Base-by-base conservation (phyloP, 2,329 filamentous ascomycete genomes). In the Pseudogymnoascus sp. region DNA sequence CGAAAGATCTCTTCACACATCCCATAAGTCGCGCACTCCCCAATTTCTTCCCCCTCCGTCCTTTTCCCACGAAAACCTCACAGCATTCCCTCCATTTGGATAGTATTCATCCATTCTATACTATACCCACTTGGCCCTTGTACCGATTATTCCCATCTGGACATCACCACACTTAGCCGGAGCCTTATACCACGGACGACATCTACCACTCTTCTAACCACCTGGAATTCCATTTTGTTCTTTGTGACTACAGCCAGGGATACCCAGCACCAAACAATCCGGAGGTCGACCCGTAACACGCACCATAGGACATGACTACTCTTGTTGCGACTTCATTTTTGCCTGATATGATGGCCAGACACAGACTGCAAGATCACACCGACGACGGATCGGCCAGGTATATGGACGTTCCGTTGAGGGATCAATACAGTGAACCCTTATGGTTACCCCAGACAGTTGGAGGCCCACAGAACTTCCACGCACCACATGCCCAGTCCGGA, bases 391-490 rank as follows among this genome's bases (percentile, higher is more conserved):
- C 31, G 23, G 18, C 34, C 59, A 40, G 34, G 34, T 61, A 40
- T 61, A 61, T 61, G 18, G 39, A 37, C 23, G 39, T 23, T 61
- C 59, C 59, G n/a, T 42, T 31, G 59, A 42, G 39, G 21, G 34
- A 61, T 14, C 59, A 37, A 61, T 61, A 61, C 59, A 39, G 59
- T 37, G 59, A 61, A 61, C 59, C 34, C 18, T 23, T 61, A 61
- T 61, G 31, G 34, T 61, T 23, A 42, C 59, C 59, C 34, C 65
- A 62, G 61, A 66, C 65, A 65, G 66, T 64, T 70, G 70, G 72
- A 70, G 72, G 68, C 64, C 64, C 66, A 73, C 72, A 73, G 72
- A 71, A 74, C 71, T 72, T 70, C 47, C 66, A 70, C 62, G 69
- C 68, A 61, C 69, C 68, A 69, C 37, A 65, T 67, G 40, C 65